Base-by-base conservation (phyloP, 2,329 filamentous ascomycete genomes). In the Monosporascus sp. region DNA sequence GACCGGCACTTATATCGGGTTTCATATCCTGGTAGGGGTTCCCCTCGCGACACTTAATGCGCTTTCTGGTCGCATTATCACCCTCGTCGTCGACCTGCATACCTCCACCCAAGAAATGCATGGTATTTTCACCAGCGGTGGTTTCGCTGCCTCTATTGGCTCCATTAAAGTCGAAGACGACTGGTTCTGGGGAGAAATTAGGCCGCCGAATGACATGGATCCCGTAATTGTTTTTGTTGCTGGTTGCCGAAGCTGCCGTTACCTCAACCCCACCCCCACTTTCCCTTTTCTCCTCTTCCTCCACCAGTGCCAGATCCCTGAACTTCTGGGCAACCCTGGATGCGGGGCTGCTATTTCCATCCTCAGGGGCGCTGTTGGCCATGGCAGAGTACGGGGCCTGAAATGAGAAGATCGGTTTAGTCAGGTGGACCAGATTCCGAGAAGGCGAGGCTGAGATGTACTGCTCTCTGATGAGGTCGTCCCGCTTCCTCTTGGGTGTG, bases 271-370 rank as follows among this genome's bases (percentile, higher is more conserved):
- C 77, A 65, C 71, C 61, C 64, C 54, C 62, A 52, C 68, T 64
- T 60, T 64, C 40, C 16, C 50, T 50, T 44, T 34, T 37, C 49
- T 40, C 48, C 43, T 52, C 41, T 8, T 48, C 37, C 37, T 55
- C 56, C 17, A 51, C 69, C 52, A 83, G 67, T 16, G 71, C 75
- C 49, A 83, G 72, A 52, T 79, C 76, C 49, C 73, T 72, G 66
- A 84, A 82, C 61, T 73, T 73, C 63, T 78, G 76, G 40, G 76
- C 77, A 41, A 83, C 78, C 51, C 68, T 75, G 43, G 76, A 76
- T 51, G 76, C 73, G n/a, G 81, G 80, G 57, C 81, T 83, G 58
- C 68, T 73, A 62, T 69, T 75, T 54, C 78, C 79, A 49, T 80
- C 78, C 31, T 78, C 74, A 41, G 53, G 20, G 24, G 37, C 49